Base-by-base conservation (phyloP, 768 basidiomycete species). In the Cystofilobasidium ferigula region DNA sequence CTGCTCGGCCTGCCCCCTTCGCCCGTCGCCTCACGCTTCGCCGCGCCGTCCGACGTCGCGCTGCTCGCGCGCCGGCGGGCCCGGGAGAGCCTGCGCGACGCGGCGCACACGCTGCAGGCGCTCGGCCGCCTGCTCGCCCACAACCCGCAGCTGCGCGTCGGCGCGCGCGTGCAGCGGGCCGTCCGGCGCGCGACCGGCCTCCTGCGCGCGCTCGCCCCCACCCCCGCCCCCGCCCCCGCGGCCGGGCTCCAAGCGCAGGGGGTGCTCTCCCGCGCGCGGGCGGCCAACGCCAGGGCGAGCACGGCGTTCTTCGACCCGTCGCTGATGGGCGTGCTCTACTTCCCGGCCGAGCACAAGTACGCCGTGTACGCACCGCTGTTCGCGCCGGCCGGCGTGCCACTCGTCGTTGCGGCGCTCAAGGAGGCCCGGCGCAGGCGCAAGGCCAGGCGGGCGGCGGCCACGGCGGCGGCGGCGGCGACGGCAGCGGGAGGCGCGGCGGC, bases 331-430 rank as follows among this genome's bases (percentile, higher is more conserved):
- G 77, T 97, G 73, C 80, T 99, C 26, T 99, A 99, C 76, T 98
- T 98, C 77, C 95, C 95, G 26, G 86, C 90, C 24, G 95, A 98
- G 73, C 95, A 98, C 79, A 97, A 88, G 74, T 93, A 91, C 74
- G 93, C 93, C 2, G 90, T 99, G 12, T 98, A 98, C 75, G 86
- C 89, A 0, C 94, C 95, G 0, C 77, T 99, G 38, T 97, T 99
- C 74, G 94, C 89, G 2, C 92, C 90, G 57, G 82, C 91, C 9
- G 80, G 88, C 3, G 86, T 93, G 34, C 92, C 93, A 7, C 75
- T 97, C 61, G 67, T 91, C 13, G 84, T 88, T 3, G 84, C 88
- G 0, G 79, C 86, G 14, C 69, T 89, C 28, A 82, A 84, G 73
- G 92, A 94, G 75, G 60, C 87, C n/a, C 72, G 79, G 45, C 73